Conservation (phyloP, 495 filamentous ascomycete species). For the Penicillium atrosanguineum region DNA sequence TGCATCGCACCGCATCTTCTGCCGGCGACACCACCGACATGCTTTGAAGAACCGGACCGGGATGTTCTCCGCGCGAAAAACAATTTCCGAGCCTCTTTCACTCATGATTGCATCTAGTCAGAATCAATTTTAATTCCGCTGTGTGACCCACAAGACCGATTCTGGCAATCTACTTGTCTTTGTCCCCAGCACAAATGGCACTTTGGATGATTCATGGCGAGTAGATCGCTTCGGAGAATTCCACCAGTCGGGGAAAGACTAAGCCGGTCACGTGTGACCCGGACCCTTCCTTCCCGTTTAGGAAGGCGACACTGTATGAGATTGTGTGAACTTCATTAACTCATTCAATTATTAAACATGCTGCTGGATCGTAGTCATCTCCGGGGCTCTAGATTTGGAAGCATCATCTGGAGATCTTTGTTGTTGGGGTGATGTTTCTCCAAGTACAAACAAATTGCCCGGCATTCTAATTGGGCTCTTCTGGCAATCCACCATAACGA, state of each 20-base stretch:
- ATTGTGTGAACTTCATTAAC: not conserved
- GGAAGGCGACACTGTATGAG: not conserved
- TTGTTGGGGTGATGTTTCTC: conserved; percentile 10
- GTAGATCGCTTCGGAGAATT: not conserved
- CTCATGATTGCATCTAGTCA: conserved; percentile 18
- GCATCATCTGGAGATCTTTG: conserved; percentile 9
- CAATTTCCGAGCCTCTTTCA: conserved; percentile 33
- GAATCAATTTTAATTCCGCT: not conserved
- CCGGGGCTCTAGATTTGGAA: not conserved
- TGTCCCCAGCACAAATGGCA: not conserved
- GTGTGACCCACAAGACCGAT: not conserved
- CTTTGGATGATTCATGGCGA: not conserved
- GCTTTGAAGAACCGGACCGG: conserved; percentile 42
- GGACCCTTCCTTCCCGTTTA: not conserved
- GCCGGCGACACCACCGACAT: conserved; percentile 42
- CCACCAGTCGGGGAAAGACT: conserved; percentile 6
- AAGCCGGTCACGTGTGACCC: conserved; percentile 13
- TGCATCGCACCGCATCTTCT: conserved; percentile 46
- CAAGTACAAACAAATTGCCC: conserved; percentile 41
- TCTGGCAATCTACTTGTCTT: not conserved
- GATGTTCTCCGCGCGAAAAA: conserved; percentile 35
- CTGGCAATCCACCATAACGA: conserved; percentile 34
- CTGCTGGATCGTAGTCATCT: not conserved
- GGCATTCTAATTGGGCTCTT: conserved; percentile 36
- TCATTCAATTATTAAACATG: not conserved